A percentile compares a stretch with the other conserved stretches of the same genome.
These are phyloP conservation scores for Isabelozyma rhagii DNA, from an alignment of 805 yeast species.

Conservation along the genomic window DNA sequence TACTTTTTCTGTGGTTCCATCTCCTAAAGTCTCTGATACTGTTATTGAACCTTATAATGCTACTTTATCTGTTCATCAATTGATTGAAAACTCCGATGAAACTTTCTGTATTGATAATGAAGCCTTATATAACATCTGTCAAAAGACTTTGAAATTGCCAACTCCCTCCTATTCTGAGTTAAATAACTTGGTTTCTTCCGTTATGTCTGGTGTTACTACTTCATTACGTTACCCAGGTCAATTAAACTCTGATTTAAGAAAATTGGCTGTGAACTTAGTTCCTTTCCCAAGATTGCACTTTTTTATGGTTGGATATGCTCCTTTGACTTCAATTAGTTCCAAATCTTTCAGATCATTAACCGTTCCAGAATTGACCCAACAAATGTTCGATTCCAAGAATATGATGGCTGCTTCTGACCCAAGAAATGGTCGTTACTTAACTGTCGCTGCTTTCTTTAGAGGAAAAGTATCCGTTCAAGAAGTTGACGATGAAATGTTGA, in stretches of 20 bases:
- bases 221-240: constrained; percentile 94
- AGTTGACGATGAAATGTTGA: constrained; percentile 90
- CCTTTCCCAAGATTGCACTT: constrained; percentile 95
- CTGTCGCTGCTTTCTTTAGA: constrained; percentile 92
- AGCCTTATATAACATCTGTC: constrained; percentile 87
- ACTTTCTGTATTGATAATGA: constrained; percentile 95
- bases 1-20: constrained; percentile 89
- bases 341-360: constrained; percentile 79
- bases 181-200: constrained; percentile 80
- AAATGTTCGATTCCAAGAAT: constrained; percentile 86
- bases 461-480: constrained; percentile 91
- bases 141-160: constrained; percentile 73
- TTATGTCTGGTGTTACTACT: constrained; percentile 94
- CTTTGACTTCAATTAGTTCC: constrained; percentile 77
- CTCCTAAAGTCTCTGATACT: constrained; percentile 87
- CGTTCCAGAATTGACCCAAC: constrained; percentile 91
- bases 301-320: constrained; percentile 95
- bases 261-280: constrained; percentile 89
- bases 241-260: constrained; percentile 87
- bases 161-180: constrained; percentile 79
- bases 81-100: constrained; percentile 87
- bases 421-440: constrained; percentile 82
- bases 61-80: constrained; percentile 83
- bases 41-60: constrained; percentile 96
- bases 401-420: constrained; percentile 98